phyloP scores from a whole-genome alignment of 495 filamentous ascomycete genomes.

The Podospora conica region DNA sequence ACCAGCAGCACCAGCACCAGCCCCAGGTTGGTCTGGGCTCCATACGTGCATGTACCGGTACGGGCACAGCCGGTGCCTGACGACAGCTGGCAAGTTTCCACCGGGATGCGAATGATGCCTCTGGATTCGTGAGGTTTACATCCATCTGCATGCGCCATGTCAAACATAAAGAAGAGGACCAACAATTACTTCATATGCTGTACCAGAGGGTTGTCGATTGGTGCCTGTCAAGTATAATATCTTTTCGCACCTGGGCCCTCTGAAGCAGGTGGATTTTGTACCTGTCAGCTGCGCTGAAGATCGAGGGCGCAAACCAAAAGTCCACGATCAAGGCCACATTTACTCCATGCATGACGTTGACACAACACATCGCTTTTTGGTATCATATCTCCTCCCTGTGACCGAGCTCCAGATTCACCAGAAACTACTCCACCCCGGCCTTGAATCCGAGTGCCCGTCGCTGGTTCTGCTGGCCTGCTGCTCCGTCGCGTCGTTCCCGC shows the following conservation, averaged over 20 bases:
- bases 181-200: not conserved
- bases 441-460: not conserved
- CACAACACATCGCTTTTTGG: not conserved
- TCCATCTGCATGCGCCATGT: not conserved
- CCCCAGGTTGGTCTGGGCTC: not conserved
- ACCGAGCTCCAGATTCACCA: not conserved
- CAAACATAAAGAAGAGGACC: not conserved
- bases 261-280: not conserved
- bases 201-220: not conserved
- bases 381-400: not conserved
- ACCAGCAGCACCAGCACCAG: not conserved
- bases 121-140: not conserved
- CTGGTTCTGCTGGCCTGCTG: not conserved
- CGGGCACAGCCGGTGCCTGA: not conserved
- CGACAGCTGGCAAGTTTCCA: not conserved
- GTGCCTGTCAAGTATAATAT: not conserved
- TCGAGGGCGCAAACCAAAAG: not conserved
- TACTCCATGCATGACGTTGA: not conserved
- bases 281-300: not conserved
- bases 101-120: not conserved
- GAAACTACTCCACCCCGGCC: not conserved
- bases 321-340: not conserved
- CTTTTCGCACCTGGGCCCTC: not conserved
- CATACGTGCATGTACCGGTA: not conserved
- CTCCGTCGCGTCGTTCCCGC: not conserved